Evolutionary conservation across 2,329 filamentous ascomycete genomes (phyloP).

Genomic region (Exophiala xenobiotica): DNA sequence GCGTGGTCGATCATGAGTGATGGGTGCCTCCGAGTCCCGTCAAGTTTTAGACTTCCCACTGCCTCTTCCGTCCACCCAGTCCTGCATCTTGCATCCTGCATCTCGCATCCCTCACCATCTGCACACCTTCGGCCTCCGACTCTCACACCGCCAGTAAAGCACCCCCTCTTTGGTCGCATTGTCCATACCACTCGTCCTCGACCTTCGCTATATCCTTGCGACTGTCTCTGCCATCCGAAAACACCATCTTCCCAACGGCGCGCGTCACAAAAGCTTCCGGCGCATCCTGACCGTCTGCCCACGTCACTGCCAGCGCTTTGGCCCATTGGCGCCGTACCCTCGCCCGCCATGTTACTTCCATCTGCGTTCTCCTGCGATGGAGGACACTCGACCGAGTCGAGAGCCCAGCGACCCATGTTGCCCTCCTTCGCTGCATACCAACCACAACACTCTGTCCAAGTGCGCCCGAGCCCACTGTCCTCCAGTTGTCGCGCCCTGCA

Average conservation of each 20-base stretch:
- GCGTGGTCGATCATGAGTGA: conserved; percentile 10
- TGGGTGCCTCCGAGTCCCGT: background rate
- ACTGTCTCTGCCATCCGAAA: conserved; percentile 1
- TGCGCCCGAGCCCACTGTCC: conserved; percentile 41
- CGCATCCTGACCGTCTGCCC: conserved; percentile 13
- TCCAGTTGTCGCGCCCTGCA: conserved; percentile 32
- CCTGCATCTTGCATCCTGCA: conserved; percentile 1
- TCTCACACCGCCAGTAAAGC: conserved; percentile 11
- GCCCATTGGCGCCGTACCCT: conserved; percentile 1
- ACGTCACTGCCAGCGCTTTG: conserved; percentile 15
- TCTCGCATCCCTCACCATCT: background rate
- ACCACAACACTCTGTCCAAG: conserved; percentile 36
- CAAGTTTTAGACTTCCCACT: conserved; percentile 4
- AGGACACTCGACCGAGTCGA: conserved; percentile 28
- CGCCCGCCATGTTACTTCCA: conserved; percentile 41
- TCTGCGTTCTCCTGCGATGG: conserved; percentile 47
- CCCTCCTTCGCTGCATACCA: conserved; percentile 40
- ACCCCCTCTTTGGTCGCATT: background rate
- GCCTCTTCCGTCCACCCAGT: background rate
- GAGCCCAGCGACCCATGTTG: conserved; percentile 24
- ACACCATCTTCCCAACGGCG: background rate
- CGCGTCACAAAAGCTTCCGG: conserved; percentile 13
- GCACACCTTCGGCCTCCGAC: conserved; percentile 6
- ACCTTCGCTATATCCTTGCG: conserved; percentile 13
- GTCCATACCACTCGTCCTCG: conserved; percentile 1